Evolutionary conservation across 2,329 filamentous ascomycete species (phyloP).

Genomic region (Curvularia lunata): DNA sequence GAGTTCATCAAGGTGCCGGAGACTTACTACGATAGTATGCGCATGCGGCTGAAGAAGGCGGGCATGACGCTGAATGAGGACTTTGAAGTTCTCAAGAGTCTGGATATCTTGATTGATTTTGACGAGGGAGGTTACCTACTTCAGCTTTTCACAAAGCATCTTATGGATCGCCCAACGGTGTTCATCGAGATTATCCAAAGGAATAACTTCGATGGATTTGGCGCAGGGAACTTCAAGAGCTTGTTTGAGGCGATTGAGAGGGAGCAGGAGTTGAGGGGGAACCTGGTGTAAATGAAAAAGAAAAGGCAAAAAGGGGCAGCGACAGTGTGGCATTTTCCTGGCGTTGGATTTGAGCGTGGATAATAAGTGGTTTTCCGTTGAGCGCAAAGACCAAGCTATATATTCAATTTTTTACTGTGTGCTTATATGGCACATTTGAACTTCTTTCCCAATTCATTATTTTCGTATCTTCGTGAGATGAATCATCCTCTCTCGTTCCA

Average conservation of each 20-base stretch:
- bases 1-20: conserved; percentile 89
- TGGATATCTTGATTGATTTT: conserved; percentile 94
- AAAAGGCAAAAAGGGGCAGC: background rate
- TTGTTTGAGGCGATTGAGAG: conserved; percentile 94
- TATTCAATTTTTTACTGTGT: background rate
- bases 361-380: background rate
- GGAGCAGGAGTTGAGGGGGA: conserved; percentile 86
- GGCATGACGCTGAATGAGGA: conserved; percentile 73
- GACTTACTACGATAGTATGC: conserved; percentile 85
- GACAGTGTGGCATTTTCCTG: conserved; percentile 3
- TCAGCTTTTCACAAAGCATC: conserved; percentile 69
- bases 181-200: conserved; percentile 97
- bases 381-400: too few species aligned
- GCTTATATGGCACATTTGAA: background rate
- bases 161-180: conserved; percentile 93
- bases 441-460: background rate
- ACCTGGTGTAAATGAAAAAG: conserved; percentile 58
- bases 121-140: conserved; percentile 87
- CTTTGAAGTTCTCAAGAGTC: conserved; percentile 73
- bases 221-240: conserved; percentile 94
- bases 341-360: background rate
- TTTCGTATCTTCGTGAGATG: background rate
- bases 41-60: conserved; percentile 69
- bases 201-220: conserved; percentile 88
- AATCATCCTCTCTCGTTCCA: background rate